Evolutionary conservation across 805 yeast genomes (phyloP).

Genomic region (Zygosaccharomyces kombuchaensis): DNA sequence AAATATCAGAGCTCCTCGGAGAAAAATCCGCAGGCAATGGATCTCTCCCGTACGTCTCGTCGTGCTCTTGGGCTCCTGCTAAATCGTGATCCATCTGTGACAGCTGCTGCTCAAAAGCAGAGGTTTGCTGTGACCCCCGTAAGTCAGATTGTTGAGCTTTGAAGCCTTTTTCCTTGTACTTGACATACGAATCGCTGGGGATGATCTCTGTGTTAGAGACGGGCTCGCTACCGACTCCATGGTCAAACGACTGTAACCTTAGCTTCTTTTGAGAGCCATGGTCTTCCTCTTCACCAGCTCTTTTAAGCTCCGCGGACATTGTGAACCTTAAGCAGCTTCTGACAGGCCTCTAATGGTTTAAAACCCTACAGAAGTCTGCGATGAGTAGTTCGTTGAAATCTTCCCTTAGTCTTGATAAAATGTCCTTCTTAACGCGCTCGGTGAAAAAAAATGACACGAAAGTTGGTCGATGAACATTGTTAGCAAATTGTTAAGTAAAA

Average conservation of each 20-base stretch:
- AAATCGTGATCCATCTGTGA: conserved; percentile 32
- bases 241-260: conserved; percentile 29
- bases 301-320: conserved; percentile 13
- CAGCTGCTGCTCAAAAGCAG: conserved; percentile 32
- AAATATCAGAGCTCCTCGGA: conserved; percentile 47
- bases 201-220: conserved; percentile 34
- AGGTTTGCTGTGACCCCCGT: conserved; percentile 21
- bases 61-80: conserved; percentile 24
- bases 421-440: conserved; percentile 1
- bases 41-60: conserved; percentile 52
- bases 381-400: background rate
- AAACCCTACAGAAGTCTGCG: background rate
- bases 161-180: conserved; percentile 32
- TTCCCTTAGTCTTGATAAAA: background rate
- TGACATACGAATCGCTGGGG: conserved; percentile 29
- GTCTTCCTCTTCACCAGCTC: conserved; percentile 21
- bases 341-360: background rate
- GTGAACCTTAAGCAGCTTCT: background rate
- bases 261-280: conserved; percentile 23
- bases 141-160: conserved; percentile 27
- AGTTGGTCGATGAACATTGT: background rate
- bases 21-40: conserved; percentile 47
- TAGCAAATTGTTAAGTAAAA: too few species aligned
- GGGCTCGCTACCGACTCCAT: conserved; percentile 34
- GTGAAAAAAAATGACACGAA: background rate